Conservation (phyloP, 345 rosid species). For the Syzygium oleosum region DNA sequence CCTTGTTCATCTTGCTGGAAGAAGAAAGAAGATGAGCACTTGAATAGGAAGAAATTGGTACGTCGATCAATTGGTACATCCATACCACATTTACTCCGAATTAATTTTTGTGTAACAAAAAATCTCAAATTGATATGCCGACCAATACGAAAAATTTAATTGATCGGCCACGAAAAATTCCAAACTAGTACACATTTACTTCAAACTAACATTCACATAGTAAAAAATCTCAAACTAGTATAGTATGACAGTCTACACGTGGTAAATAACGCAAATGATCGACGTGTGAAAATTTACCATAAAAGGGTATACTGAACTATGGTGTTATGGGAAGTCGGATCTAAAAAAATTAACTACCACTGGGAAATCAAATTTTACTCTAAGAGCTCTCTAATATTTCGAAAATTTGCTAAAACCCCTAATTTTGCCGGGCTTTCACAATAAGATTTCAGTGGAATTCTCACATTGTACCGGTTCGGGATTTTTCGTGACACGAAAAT, state of each 20-base stretch:
- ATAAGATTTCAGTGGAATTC: no score
- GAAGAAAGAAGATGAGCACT: no score
- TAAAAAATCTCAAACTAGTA: rapidly evolving
- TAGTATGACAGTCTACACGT: rapidly evolving
- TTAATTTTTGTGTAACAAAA: rapidly evolving
- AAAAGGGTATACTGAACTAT: background rate
- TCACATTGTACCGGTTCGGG: rapidly evolving
- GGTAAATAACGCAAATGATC: rapidly evolving
- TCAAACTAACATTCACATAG: rapidly evolving
- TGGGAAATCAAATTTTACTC: background rate
- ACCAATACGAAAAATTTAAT: background rate
- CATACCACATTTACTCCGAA: no score
- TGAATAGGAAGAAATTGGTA: no score
- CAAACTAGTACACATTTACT: rapidly evolving
- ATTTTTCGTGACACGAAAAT: rapidly evolving
- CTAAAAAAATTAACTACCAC: background rate
- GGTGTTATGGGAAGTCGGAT: no score
- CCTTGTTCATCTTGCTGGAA: no score
- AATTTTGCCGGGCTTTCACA: background rate
- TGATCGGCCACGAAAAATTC: background rate
- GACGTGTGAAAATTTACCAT: background rate
- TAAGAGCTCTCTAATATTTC: background rate
- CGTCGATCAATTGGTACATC: no score
- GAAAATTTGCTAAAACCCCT: background rate
- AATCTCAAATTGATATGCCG: rapidly evolving